phyloP scores from a whole-genome alignment of 2,329 filamentous ascomycete species.

The Diaporthe citri region DNA sequence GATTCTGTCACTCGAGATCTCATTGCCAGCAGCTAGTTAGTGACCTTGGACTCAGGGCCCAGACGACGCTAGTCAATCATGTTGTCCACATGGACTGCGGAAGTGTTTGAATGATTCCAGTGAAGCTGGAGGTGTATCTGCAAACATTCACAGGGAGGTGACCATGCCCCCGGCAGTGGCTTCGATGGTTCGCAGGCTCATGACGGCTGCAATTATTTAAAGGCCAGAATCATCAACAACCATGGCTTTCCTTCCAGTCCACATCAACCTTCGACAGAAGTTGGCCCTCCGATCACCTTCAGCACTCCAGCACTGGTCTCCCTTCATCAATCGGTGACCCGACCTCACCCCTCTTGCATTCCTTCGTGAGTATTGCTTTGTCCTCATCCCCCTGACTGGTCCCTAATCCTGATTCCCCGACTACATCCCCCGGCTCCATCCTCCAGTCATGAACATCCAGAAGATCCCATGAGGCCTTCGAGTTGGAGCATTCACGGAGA shows the following conservation, averaged over 20 bases:
- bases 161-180: background rate
- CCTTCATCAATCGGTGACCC: background rate
- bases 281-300: background rate
- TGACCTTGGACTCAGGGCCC: no score
- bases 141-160: background rate
- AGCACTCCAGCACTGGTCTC: background rate
- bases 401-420: background rate
- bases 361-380: background rate
- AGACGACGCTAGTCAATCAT: background rate
- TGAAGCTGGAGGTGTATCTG: background rate
- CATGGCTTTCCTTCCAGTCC: background rate
- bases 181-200: background rate
- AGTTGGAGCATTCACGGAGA: background rate
- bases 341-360: background rate
- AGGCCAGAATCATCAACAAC: background rate
- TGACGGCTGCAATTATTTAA: background rate
- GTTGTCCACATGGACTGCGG: background rate
- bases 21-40: no score
- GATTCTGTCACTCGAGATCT: no score
- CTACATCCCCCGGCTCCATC: background rate
- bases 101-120: no score
- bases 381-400: background rate
- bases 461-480: background rate
- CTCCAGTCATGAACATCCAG: background rate
- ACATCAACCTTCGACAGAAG: background rate